phyloP scores from a whole-genome alignment of 345 rosid genomes.

The Arabidopsis arenosa region DNA sequence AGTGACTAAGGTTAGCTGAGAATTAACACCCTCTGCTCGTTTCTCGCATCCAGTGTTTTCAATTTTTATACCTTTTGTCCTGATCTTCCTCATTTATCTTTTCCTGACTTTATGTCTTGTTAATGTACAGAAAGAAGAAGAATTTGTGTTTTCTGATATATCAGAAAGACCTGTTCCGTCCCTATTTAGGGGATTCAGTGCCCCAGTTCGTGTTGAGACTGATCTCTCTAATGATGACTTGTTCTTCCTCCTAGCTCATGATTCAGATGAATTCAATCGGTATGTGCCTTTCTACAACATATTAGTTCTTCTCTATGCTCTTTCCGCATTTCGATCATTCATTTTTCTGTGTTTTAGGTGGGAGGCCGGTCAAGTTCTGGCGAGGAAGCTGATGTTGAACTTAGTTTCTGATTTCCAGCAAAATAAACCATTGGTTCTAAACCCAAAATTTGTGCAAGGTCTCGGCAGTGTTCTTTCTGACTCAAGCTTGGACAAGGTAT shows the following conservation, averaged over 20 bases:
- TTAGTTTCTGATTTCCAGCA: slow-evolving; percentile 86
- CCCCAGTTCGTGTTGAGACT: slow-evolving; percentile 89
- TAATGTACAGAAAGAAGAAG: slow-evolving; percentile 84
- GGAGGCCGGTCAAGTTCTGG: slow-evolving; percentile 98
- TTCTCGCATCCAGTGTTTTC: background rate
- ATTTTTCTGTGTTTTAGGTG: slow-evolving; percentile 59
- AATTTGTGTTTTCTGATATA: slow-evolving; percentile 82
- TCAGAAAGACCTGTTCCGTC: slow-evolving; percentile 86
- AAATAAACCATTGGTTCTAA: slow-evolving; percentile 65
- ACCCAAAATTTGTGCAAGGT: slow-evolving; percentile 78
- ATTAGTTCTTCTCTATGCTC: slow-evolving; percentile 16
- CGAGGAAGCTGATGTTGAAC: slow-evolving; percentile 88
- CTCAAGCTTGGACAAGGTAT: slow-evolving; percentile 83
- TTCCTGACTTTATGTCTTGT: slow-evolving; percentile 34
- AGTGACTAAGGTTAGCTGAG: slow-evolving; percentile 71
- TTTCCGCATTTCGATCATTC: slow-evolving; percentile 3
- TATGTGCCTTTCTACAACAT: slow-evolving; percentile 47
- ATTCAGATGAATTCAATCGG: slow-evolving; percentile 97
- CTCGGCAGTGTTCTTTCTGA: slow-evolving; percentile 76
- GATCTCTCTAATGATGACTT: slow-evolving; percentile 78
- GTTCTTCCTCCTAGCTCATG: slow-evolving; percentile 95
- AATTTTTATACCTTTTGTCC: background rate
- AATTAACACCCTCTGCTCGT: background rate
- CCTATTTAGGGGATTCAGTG: slow-evolving; percentile 85
- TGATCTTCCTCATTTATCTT: slow-evolving; percentile 4